Conservation (phyloP, 2,329 filamentous ascomycete species). For the Hypocreales sp. region DNA sequence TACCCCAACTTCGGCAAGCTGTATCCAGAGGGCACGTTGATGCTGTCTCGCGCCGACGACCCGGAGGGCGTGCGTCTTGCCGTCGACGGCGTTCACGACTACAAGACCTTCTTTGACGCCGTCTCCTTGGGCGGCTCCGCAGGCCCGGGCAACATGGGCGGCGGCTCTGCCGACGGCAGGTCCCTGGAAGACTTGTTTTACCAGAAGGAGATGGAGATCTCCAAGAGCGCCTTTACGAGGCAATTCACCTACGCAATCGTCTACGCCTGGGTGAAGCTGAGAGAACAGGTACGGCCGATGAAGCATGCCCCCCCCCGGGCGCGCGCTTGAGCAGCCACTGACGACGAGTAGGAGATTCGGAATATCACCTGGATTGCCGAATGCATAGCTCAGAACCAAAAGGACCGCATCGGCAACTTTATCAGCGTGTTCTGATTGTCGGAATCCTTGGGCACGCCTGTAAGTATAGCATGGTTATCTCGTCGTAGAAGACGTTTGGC, state of each 20-base stretch:
- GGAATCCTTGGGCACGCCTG: conserved; percentile 17
- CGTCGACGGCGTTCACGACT: conserved; percentile 84
- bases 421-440: conserved; percentile 78
- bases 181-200: conserved; percentile 97
- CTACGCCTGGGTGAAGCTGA: conserved; percentile 93
- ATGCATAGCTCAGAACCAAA: conserved; percentile 99
- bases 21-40: conserved; percentile 85
- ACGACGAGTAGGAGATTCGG: conserved; percentile 67
- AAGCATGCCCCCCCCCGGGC: too few species aligned
- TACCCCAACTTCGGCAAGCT: conserved; percentile 86
- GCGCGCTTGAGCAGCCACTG: too few species aligned
- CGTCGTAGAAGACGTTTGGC: conserved; percentile 9
- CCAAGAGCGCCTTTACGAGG: conserved; percentile 84
- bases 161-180: conserved; percentile 64
- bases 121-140: conserved; percentile 60
- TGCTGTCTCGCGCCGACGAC: conserved; percentile 90
- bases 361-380: conserved; percentile 99
- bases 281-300: conserved; percentile 93
- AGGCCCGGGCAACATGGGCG: conserved; percentile 71
- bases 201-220: conserved; percentile 98
- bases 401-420: conserved; percentile 96
- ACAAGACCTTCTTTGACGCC: conserved; percentile 91
- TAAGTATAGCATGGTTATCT: conserved; percentile 24
- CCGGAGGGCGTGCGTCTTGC: conserved; percentile 85
- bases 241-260: conserved; percentile 93